Base-by-base conservation (phyloP, 2,329 filamentous ascomycete species). In the Alternaria brassicicola region DNA sequence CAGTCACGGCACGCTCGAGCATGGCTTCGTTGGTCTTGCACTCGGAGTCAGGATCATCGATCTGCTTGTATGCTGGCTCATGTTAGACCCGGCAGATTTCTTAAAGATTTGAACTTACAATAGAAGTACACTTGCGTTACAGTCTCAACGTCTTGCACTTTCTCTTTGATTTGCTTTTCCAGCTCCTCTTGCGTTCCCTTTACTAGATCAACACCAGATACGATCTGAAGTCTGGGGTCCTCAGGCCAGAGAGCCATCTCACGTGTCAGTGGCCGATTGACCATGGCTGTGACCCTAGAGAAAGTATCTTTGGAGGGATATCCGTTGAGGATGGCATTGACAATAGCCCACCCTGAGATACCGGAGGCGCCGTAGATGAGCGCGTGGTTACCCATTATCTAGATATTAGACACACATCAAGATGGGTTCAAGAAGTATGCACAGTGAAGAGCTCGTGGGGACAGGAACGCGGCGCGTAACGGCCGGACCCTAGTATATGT, bases 301-400 rank as follows among this genome's bases (percentile, higher is more conserved):
- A 82, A 84, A 4, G 69, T 72, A 52, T 78, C 75, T n/a, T 77
- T 74, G 21, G 70, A 74, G 3, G 81, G 82, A 57, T 83, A 83
- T 50, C 74, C 79, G 42, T 79, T 69, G 12, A 83, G 69, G 36
- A 83, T 79, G 51, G 80, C 76, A 50, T 82, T 83, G 15, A 81
- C 78, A 51, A 84, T 78, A 6, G 81, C 78, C 81, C 81, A 84
- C 35, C 81, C 81, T 3, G 79, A 78, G 51, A 83, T 80, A n/a
- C 81, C 81, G 60, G 78, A 80, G 45, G 80, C 80, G 33, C 81
- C 81, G 69, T 76, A 74, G 36, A 74, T 66, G 35, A 77, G 70
- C 55, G 75, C 74, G 52, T 75, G 71, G 30, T 74, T 73, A 6
- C 68, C 61, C 59, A 71, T 74, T 55, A 33, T 54, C 54, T 30